phyloP scores from a whole-genome alignment of 2,329 filamentous ascomycete genomes.

The Exophiala calicioides region DNA sequence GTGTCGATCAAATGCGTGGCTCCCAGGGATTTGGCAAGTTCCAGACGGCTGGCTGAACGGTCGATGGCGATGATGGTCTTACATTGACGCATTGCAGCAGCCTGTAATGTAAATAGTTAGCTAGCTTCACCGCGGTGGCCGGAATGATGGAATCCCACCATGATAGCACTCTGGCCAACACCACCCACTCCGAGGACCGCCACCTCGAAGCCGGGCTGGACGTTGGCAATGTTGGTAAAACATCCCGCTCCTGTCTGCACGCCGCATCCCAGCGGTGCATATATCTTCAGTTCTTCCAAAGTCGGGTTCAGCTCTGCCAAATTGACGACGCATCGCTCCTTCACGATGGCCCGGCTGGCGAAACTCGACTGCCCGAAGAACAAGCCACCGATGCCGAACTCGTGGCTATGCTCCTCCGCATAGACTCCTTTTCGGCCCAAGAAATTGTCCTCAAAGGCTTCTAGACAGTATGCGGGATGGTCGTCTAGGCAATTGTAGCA shows the following conservation, averaged over 20 bases:
- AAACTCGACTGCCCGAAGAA: constrained; percentile 56
- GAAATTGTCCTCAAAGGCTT: not conserved
- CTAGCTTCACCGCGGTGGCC: too few relatives aligned
- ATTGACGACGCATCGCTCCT: constrained; percentile 45
- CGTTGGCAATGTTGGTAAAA: too few relatives aligned
- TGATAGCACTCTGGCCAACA: too few relatives aligned
- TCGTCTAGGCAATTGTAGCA: not conserved
- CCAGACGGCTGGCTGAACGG: too few relatives aligned
- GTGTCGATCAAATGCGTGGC: too few relatives aligned
- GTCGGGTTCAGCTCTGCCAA: constrained; percentile 41
- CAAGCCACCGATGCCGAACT: constrained; percentile 28
- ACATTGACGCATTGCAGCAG: too few relatives aligned
- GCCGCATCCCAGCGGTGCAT: constrained; percentile 50
- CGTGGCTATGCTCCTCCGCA: not conserved
- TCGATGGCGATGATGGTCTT: too few relatives aligned
- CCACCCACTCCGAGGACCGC: too few relatives aligned
- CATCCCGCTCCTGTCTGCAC: constrained; percentile 41
- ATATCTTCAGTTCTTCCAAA: constrained; percentile 39
- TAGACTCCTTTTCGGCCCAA: not conserved
- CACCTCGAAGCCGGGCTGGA: too few relatives aligned
- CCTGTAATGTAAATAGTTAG: too few relatives aligned
- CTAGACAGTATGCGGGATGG: not conserved
- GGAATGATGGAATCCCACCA: too few relatives aligned
- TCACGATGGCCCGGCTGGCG: constrained; percentile 43
- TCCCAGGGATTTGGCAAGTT: too few relatives aligned